Evolutionary conservation across 257 asterid species (phyloP), one percentile per base, ranked within the genome.

Genomic region (Striga asiatica): DNA sequence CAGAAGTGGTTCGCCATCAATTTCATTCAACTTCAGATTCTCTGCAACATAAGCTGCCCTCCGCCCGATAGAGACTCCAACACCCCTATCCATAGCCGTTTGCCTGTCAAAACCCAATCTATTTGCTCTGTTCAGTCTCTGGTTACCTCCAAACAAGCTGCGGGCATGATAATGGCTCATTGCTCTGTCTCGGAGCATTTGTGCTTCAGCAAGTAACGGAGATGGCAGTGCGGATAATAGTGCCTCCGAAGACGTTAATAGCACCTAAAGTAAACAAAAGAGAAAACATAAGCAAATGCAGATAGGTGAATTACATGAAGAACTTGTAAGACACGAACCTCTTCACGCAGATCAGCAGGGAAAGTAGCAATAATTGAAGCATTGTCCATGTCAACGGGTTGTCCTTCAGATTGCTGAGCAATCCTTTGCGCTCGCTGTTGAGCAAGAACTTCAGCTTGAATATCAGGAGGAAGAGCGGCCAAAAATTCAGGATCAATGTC

Each of bases 401-500:
- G 97, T 28, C 98, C 97, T 57, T 89, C 93, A 14, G 98, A 81
- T 74, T 91, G 95, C 73, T 80, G 95, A 25, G 81, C 87, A 60
- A 88, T 80, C 72, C 94, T 76, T 62, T 88, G 98, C 34, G 85
- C 97, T 41, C 95, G 75, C 62, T 91, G 98, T 61, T 91, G 98
- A 17, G 97, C 94, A 70, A 91, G 85, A 75, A 91, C 98, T 81
- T 91, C 98, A 48, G 97, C 97, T 78, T 91, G 98, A 67, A 91
- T 91, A 76, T 91, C 95, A 22, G 93, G 98, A 69, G 98, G 98
- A 65, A 91, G 97, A 59, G 98, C 98, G 51, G 98, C 98, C 72
- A 91, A 80, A 71, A 91, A 91, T 78, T 91, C 98, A 0, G 98
- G 98, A 81, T 91, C 98, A 54, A 91, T 91, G 60, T 87, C 94